Base-by-base conservation (phyloP, 371 early-diverging fungal genomes). In the Conidiobolus incongruus region DNA sequence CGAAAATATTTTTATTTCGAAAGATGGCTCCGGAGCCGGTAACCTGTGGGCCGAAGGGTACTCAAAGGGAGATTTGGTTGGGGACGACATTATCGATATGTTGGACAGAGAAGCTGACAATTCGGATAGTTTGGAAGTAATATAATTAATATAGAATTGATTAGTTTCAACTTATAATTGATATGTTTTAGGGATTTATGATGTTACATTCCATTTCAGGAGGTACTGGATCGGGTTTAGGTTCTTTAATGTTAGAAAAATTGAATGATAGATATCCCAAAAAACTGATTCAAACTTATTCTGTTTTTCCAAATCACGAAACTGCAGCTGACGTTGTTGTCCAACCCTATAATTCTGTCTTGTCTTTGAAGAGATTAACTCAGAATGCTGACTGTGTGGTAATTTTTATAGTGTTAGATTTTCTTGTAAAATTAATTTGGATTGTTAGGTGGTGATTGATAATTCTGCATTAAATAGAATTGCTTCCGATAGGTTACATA, bases 341-440 rank as follows among this genome's bases (percentile, higher is more conserved):
- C 16, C 99, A 99, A 58, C 99, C 99, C 4, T 99, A 99, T 58
- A 99, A 99, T 66, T 90, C 95, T 21, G 67, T 99, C 60, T 65
- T 99, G 35, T 76, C 88, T 24, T 61, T 99, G 46, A 88, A 92
- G 60, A 60, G 98, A 37, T 57, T 99, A 47, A 81, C 83, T 1
- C 64, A 75, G 49, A 81, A 84, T 59, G 91, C 94, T 8, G 98
- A 98, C 58, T 81, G 85, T 52, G 96, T 99, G 34, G 86, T 77
- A 62, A 30, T 57, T 53, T 13, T 44, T 47, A n/a, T n/a, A n/a
- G 23, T 13, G 8, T 30, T 13, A n/a, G 8, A n/a, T 15, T 40
- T 24, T 15, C 13, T 11, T 22, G 10, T 42, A 16, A 15, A n/a
- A 2, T 33, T 15, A 47, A 11, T 31, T 5, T 30, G 5, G 13